Percentiles rank a stretch among this genome's conserved stretches.
Evolutionary conservation across 2,329 filamentous ascomycete genomes (phyloP).

Genomic region (Furcasterigmium sp.): DNA sequence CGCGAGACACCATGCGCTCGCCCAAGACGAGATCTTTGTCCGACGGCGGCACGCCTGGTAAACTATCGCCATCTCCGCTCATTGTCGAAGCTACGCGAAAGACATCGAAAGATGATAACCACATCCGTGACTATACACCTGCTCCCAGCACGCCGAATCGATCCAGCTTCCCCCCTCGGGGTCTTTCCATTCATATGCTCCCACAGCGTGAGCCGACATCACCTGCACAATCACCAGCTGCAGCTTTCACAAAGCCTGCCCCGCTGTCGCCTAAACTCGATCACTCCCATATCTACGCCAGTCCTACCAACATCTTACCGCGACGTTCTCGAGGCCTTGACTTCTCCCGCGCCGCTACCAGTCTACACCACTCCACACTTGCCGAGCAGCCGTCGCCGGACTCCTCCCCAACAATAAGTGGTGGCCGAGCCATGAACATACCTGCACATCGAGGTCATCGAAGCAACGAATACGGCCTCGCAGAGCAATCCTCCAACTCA

Average conservation of each 20-base stretch:
- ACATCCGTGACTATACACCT: conserved; percentile 34
- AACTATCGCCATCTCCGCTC: conserved; percentile 53
- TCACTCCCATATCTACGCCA: conserved; percentile 77
- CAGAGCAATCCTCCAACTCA: conserved; percentile 63
- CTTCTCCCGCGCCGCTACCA: conserved; percentile 89
- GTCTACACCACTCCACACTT: conserved; percentile 90
- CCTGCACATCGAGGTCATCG: conserved; percentile 47
- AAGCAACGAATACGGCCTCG: conserved; percentile 40
- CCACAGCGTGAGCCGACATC: conserved; percentile 39
- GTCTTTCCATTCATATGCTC: conserved; percentile 68
- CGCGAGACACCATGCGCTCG: conserved; percentile 29
- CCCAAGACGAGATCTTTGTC: conserved; percentile 60
- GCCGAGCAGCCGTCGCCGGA: conserved; percentile 85
- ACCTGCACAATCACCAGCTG: conserved; percentile 17
- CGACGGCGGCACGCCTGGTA: conserved; percentile 53
- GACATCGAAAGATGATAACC: conserved; percentile 63
- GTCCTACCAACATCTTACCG: conserved; percentile 81
- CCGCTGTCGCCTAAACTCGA: conserved; percentile 85
- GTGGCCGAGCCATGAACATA: conserved; percentile 60
- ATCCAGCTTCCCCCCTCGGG: conserved; percentile 55
- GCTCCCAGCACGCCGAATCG: conserved; percentile 68
- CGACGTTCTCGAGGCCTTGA: conserved; percentile 86
- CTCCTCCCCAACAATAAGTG: conserved; percentile 79
- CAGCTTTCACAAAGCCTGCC: conserved; percentile 43
- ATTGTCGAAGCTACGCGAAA: conserved; percentile 48